Conservation (phyloP, 768 basidiomycete genomes). For the Tulasnella sp. region DNA sequence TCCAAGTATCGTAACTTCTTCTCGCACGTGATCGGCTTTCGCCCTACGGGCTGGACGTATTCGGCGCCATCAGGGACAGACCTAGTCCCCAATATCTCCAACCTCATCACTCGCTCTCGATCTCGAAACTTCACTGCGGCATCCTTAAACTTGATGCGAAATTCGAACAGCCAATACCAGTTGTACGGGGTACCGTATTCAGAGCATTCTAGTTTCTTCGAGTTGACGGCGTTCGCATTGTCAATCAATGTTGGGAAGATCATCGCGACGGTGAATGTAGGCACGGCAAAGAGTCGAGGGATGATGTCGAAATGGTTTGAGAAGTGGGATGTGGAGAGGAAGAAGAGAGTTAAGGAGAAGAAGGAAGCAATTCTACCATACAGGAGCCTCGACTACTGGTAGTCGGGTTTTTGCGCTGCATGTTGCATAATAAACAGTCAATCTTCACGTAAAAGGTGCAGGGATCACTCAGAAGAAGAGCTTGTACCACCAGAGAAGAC, state of each 20-base stretch:
- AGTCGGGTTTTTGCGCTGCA: too few species aligned
- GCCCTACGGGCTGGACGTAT: slow-evolving; percentile 97
- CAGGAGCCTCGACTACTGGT: slow-evolving; percentile 42
- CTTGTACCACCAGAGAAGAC: too few species aligned
- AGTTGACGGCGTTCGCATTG: slow-evolving; percentile 90
- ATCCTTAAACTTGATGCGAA: slow-evolving; percentile 56
- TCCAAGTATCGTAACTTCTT: slow-evolving; percentile 64
- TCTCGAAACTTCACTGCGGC: slow-evolving; percentile 56
- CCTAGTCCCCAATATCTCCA: slow-evolving; percentile 49
- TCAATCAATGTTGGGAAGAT: slow-evolving; percentile 77
- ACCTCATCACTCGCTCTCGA: slow-evolving; percentile 58
- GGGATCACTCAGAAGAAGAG: too few species aligned
- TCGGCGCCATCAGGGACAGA: slow-evolving; percentile 54
- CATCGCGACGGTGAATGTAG: slow-evolving; percentile 92
- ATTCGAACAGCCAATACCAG: slow-evolving; percentile 57
- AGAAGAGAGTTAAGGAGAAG: slow-evolving; percentile 35
- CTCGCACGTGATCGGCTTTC: slow-evolving; percentile 63
- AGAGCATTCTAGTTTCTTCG: slow-evolving; percentile 93
- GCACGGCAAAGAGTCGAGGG: slow-evolving; percentile 53
- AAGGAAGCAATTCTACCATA: slow-evolving; percentile 26
- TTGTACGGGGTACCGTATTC: slow-evolving; percentile 75
- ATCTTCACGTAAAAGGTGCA: not conserved
- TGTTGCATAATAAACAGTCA: not conserved
- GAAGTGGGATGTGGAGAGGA: slow-evolving; percentile 79
- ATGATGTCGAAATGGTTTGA: slow-evolving; percentile 89